Base-by-base conservation (phyloP, 1,139 yeast species). In the Yamadazyma dendronema region DNA sequence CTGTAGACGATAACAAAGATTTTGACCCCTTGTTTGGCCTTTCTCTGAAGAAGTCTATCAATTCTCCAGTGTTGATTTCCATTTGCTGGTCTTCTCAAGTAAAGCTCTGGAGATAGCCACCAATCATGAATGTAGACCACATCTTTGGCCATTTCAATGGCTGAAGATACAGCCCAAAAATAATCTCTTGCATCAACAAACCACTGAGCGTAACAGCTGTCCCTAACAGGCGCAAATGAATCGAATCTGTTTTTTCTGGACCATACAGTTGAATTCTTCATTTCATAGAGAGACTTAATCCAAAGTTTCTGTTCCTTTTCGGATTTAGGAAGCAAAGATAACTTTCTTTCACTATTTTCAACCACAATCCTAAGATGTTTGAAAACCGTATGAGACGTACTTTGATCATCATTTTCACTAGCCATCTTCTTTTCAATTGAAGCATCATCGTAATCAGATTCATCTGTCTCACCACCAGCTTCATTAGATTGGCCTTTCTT, bases 81-180 rank as follows among this genome's bases (percentile, higher is more conserved):
- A 58, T 87, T 84, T 0, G 96, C 92, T 0, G 98, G 98, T 37
- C 99, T 72, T 46, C 98, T 77, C 63, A 94, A 67, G 52, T 94
- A 92, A 9, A 92, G 59, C 57, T 94, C 98, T 0, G 99, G 99
- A 9, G 94, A 79, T 23, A 94, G 67, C 98, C 98, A 94, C 99
- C 99, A 94, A 57, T 92, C 99, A 57, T 92, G 97, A 37, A 94
- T 88, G 57, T 83, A 94, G 30, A 94, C 84, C 1, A 86, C 94
- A 65, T 92, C 98, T 50, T 82, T 82, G 1, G 99, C 98, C 87
- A 87, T 82, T 49, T 84, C 90, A 42, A 92, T 68, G 0, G 97
- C 98, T 5, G 89, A 80, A 30, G 96, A 86, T 4, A 90, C 81
- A 1, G 97, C 95, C 97, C 97, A 94, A 64, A 88, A 85, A 59